Base-by-base conservation (phyloP, 2,329 filamentous ascomycete species). In the Monilinia fructigena region DNA sequence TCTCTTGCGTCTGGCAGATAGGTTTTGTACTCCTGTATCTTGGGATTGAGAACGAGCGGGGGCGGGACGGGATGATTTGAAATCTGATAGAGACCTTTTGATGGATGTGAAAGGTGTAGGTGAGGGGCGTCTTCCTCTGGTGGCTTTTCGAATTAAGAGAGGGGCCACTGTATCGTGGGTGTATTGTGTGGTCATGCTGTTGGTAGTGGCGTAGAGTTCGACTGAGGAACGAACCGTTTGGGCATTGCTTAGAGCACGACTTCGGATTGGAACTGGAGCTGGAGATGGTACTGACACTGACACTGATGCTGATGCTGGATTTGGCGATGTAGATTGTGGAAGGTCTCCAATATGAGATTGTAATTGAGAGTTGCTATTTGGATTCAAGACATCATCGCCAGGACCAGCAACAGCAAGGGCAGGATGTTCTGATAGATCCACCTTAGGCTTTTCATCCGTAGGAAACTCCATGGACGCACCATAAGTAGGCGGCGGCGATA, bases 51-150 rank as follows among this genome's bases (percentile, higher is more conserved):
- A 48, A 11, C 28, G 56, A 48, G 42, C 16, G 7, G 56, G 56
- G 4, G 28, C 16, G 4, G 56, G 42, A 18, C 56, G 56, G 31
- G 55, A 47, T 18, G 56, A 56, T 5, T 45, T 48, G 12, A 60
- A 48, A 28, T 60, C 56, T 23, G 60, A 58, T 6, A 56, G 38
- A n/a, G 62, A 56, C 4, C 63, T 31, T 18, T 47, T 64, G 42
- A 64, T 40, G 35, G 63, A 42, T 26, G 40, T 28, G 35, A 59
- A 52, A 23, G 40, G 42, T 23, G 31, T 60, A 14, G 62, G 28
- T 11, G 40, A 42, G 28, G 54, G 5, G 11, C 28, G n/a, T 20
- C 16, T 20, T 20, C 8, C 8, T 47, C 20, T 18, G 16, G 35
- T 20, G 7, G 11, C 11, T 20, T 40, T 38, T n/a, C 23, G 35